These are phyloP conservation scores for Hypsizygus ulmarius DNA, from an alignment of 1,284 basidiomycete species.

Conservation along the genomic window DNA sequence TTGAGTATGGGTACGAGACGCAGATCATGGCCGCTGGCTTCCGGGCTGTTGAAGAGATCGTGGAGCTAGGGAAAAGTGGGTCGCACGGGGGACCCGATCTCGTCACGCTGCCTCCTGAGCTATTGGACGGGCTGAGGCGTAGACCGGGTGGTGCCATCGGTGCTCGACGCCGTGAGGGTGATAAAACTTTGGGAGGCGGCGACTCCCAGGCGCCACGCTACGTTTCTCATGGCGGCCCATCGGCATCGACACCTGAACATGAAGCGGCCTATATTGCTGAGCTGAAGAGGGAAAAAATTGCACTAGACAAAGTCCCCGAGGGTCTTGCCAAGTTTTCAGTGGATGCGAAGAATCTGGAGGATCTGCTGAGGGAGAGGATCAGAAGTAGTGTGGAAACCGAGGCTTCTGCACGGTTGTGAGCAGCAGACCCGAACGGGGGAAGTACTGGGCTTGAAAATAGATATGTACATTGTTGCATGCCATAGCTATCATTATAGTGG, in stretches of 20 bases:
- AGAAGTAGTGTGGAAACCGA: constrained; percentile 4
- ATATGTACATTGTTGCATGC: no score
- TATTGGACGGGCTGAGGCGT: constrained; percentile 25
- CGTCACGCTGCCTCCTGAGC: constrained; percentile 31
- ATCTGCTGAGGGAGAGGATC: constrained; percentile 17
- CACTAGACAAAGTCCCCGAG: constrained; percentile 32
- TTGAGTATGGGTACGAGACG: constrained; percentile 21
- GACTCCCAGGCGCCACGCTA: constrained; percentile 14
- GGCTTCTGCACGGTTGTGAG: constrained; percentile 1
- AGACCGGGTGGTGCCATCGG: neutral
- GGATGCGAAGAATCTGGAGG: constrained; percentile 28
- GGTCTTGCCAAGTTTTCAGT: constrained; percentile 31
- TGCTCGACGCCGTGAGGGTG: neutral
- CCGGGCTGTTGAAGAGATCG: constrained; percentile 28
- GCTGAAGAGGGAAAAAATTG: constrained; percentile 23
- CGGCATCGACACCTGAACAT: constrained; percentile 9
- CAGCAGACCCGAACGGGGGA: no score
- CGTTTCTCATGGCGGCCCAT: constrained; percentile 8
- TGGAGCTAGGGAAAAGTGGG: constrained; percentile 27
- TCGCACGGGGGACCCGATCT: constrained; percentile 26
- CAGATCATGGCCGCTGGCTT: constrained; percentile 36
- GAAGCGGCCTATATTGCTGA: constrained; percentile 20
- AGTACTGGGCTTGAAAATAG: no score
- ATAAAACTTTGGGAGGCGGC: neutral
- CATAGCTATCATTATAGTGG: no score